phyloP scores from a whole-genome alignment of 352 stramenopile species.

The Phytophthora sp. region DNA sequence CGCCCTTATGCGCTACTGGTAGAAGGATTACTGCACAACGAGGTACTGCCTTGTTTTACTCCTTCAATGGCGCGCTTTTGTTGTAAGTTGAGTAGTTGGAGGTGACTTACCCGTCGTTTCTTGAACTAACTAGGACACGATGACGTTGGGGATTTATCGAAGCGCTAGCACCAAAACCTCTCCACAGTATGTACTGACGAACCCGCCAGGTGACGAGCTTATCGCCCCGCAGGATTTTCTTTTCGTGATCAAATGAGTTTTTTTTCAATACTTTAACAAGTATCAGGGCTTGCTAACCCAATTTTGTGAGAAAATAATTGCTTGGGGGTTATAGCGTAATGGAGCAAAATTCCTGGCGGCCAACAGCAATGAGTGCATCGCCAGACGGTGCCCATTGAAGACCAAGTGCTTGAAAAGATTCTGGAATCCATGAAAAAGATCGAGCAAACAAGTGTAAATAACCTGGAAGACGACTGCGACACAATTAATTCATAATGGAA shows the following conservation, averaged over 20 bases:
- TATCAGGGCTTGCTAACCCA: too few species aligned
- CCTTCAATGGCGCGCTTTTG: neutral
- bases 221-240: conserved; percentile 65
- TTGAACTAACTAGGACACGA: conserved; percentile 47
- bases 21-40: conserved; percentile 58
- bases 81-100: neutral
- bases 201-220: conserved; percentile 62
- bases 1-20: conserved; percentile 63
- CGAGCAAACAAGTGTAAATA: too few species aligned
- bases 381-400: conserved; percentile 71
- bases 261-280: too few species aligned
- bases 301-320: conserved; percentile 73
- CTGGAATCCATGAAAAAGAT: conserved; percentile 41
- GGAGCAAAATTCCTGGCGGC: conserved; percentile 74
- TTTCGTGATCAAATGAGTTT: conserved; percentile 78
- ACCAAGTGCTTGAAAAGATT: conserved; percentile 68
- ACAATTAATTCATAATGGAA: neutral
- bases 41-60: conserved; percentile 38
- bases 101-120: conserved; percentile 14
- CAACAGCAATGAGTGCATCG: conserved; percentile 56
- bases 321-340: conserved; percentile 47
- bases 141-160: conserved; percentile 68
- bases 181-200: conserved; percentile 69
- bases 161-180: conserved; percentile 40
- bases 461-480: neutral